phyloP scores from a whole-genome alignment of 2,329 filamentous ascomycete species.

The Graphilbum fragrans region DNA sequence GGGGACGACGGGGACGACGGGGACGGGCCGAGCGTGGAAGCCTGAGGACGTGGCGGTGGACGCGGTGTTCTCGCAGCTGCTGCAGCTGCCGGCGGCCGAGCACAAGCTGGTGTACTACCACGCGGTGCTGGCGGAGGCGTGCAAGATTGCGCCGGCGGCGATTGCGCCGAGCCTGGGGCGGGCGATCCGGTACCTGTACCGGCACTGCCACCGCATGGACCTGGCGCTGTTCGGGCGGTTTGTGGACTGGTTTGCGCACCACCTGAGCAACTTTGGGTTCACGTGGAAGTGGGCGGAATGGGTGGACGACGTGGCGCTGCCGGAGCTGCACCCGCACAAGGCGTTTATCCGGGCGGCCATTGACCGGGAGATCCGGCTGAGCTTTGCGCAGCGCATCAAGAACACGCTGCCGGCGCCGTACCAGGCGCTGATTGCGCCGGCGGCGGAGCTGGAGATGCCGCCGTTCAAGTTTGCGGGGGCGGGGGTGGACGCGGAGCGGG shows the following conservation, averaged over 20 bases:
- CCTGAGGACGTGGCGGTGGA: conserved; percentile 97
- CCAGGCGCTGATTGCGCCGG: conserved; percentile 68
- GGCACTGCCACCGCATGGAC: conserved; percentile 70
- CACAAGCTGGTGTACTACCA: conserved; percentile 97
- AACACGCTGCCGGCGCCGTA: conserved; percentile 83
- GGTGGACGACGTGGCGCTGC: conserved; percentile 72
- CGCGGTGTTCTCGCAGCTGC: conserved; percentile 89
- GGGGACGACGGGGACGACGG: conserved; percentile 47
- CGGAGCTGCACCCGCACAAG: conserved; percentile 73
- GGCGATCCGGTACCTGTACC: conserved; percentile 85
- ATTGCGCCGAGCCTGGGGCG: conserved; percentile 88
- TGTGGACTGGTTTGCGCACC: conserved; percentile 95
- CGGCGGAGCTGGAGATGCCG: conserved; percentile 90
- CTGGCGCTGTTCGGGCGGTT: conserved; percentile 79
- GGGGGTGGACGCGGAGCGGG: background rate
- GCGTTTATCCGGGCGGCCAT: conserved; percentile 84
- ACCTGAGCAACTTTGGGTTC: conserved; percentile 97
- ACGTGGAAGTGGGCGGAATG: conserved; percentile 99
- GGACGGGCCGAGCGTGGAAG: conserved; percentile 73
- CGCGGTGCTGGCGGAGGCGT: conserved; percentile 84
- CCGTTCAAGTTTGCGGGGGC: conserved; percentile 67
- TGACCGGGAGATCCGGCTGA: conserved; percentile 93
- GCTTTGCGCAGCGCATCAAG: conserved; percentile 91
- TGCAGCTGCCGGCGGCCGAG: conserved; percentile 74
- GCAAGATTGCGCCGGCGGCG: conserved; percentile 91